Conservation (phyloP, 2,329 filamentous ascomycete genomes). For the Metarhizium album region DNA sequence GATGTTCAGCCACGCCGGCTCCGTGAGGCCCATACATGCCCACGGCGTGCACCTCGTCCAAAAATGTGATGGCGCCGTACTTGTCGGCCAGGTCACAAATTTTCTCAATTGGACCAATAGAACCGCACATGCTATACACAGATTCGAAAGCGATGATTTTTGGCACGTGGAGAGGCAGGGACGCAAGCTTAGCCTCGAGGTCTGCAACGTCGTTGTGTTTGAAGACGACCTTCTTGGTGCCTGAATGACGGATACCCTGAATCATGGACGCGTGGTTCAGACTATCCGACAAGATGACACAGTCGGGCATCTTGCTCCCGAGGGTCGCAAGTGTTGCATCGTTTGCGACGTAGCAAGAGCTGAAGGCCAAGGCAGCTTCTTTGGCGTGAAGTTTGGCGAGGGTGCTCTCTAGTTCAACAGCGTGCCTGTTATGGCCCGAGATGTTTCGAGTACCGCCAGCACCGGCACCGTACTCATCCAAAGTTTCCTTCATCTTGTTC, state of each 20-base stretch:
- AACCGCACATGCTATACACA: slow-evolving; percentile 99
- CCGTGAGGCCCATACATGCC: slow-evolving; percentile 98
- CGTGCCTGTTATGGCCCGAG: slow-evolving; percentile 93
- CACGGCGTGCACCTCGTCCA: slow-evolving; percentile 97
- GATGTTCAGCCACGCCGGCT: slow-evolving; percentile 91
- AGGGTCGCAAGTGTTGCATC: slow-evolving; percentile 92
- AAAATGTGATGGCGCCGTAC: slow-evolving; percentile 93
- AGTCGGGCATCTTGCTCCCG: slow-evolving; percentile 93
- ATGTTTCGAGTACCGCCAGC: slow-evolving; percentile 96
- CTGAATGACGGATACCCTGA: slow-evolving; percentile 94
- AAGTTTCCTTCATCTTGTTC: slow-evolving; percentile 83
- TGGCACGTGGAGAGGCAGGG: slow-evolving; percentile 71
- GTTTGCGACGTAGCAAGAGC: slow-evolving; percentile 96
- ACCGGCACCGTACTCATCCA: slow-evolving; percentile 90
- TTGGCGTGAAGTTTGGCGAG: slow-evolving; percentile 85
- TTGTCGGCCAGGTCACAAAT: slow-evolving; percentile 96
- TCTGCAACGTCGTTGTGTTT: slow-evolving; percentile 96
- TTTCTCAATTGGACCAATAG: slow-evolving; percentile 86
- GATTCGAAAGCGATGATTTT: slow-evolving; percentile 99
- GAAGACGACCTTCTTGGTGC: slow-evolving; percentile 95
- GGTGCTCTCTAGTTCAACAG: slow-evolving; percentile 70
- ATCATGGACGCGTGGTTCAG: slow-evolving; percentile 99
- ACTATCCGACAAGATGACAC: slow-evolving; percentile 95
- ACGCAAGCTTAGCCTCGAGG: slow-evolving; percentile 82
- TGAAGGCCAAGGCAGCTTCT: slow-evolving; percentile 87